These are phyloP conservation scores for Tripterygium wilfordii DNA, from an alignment of 177 flowering plant genomes.

Conservation along the genomic window DNA sequence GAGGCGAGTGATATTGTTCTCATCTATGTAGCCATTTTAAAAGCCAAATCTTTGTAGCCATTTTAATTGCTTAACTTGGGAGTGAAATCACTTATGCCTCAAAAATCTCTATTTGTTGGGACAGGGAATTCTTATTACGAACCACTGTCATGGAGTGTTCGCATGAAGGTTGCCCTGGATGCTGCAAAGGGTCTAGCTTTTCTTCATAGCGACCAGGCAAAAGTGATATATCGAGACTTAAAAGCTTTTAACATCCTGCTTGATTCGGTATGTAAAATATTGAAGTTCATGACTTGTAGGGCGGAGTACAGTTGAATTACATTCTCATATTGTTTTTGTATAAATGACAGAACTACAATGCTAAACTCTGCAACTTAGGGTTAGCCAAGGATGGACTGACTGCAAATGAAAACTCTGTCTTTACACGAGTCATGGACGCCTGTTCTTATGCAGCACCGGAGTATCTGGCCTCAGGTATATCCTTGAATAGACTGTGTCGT, in stretches of 20 bases:
- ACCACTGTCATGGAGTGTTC: slow-evolving; percentile 55
- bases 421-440: slow-evolving; percentile 58
- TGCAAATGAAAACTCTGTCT: slow-evolving; percentile 48
- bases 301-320: background rate
- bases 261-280: slow-evolving; percentile 29
- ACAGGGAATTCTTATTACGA: slow-evolving; percentile 46
- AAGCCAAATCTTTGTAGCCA: too few species aligned
- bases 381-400: slow-evolving; percentile 64
- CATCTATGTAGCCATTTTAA: background rate
- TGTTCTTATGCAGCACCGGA: slow-evolving; percentile 73
- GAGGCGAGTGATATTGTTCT: slow-evolving; percentile 32
- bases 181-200: slow-evolving; percentile 60
- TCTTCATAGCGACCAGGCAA: slow-evolving; percentile 44
- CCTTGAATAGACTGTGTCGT: background rate
- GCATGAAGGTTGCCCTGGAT: slow-evolving; percentile 49
- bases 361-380: slow-evolving; percentile 68
- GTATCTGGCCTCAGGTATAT: slow-evolving; percentile 51
- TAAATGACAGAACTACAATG: slow-evolving; percentile 36
- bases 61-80: too few species aligned
- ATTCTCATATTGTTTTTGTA: background rate
- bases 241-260: slow-evolving; percentile 53
- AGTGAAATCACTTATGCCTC: too few species aligned
- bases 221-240: slow-evolving; percentile 57
- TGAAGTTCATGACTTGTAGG: background rate
- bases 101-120: background rate